These are phyloP conservation scores for Leishmania braziliensis DNA, from an alignment of 208 protist species.

Conservation along the genomic window DNA sequence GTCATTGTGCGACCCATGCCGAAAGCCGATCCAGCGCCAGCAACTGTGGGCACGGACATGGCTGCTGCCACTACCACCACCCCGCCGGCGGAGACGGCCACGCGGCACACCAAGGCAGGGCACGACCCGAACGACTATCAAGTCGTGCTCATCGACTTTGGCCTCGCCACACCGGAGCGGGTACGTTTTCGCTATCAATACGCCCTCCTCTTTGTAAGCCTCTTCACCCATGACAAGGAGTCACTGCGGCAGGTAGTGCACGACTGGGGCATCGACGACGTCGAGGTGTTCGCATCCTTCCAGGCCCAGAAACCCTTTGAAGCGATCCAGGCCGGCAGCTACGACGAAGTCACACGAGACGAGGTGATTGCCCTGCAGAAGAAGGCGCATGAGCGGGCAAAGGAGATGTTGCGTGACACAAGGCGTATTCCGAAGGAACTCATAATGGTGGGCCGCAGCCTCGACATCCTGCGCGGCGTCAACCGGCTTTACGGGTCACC, in stretches of 20 bases:
- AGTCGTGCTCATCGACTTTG: conserved; percentile 83
- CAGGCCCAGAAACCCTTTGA: conserved; percentile 77
- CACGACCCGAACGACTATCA: conserved; percentile 38
- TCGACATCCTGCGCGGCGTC: conserved; percentile 81
- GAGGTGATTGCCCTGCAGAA: conserved; percentile 68
- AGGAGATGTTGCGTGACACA: conserved; percentile 55
- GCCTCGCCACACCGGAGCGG: conserved; percentile 67
- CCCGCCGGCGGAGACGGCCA: neutral
- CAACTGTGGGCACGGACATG: neutral
- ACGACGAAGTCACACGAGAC: conserved; percentile 65
- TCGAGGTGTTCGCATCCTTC: conserved; percentile 76
- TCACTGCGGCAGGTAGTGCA: conserved; percentile 49
- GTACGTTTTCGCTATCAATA: conserved; percentile 83
- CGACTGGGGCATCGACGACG: conserved; percentile 76
- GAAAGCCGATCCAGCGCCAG: neutral
- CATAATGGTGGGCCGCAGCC: conserved; percentile 66
- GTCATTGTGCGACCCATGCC: conserved; percentile 77
- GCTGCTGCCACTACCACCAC: neutral
- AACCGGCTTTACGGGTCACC: conserved; percentile 85
- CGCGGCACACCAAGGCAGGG: conserved; percentile 5
- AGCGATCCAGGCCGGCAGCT: conserved; percentile 51
- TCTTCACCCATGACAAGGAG: conserved; percentile 70
- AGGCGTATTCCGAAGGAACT: conserved; percentile 72
- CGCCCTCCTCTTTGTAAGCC: conserved; percentile 74
- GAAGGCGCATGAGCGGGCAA: conserved; percentile 39